Conservation (phyloP, 225 moss, liverwort and hornwort genomes). For the Neckera pumila region DNA sequence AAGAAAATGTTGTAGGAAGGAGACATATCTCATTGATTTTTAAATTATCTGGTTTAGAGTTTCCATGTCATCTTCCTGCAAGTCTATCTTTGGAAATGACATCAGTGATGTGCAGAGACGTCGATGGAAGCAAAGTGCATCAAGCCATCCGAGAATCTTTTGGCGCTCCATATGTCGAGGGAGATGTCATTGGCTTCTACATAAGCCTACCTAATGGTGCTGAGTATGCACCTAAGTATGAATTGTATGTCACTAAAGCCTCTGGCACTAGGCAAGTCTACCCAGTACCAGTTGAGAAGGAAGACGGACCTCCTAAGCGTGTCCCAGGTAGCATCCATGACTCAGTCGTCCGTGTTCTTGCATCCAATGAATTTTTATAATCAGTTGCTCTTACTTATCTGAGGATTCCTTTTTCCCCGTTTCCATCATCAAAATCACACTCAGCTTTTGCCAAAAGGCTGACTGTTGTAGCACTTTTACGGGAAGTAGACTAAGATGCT, state of each 20-base stretch:
- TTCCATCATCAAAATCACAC: not conserved
- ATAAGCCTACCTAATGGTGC: constrained; percentile 77
- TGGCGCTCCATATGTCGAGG: constrained; percentile 56
- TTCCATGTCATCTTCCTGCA: not conserved
- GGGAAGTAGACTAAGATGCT: not conserved
- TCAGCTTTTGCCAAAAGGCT: not conserved
- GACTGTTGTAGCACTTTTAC: not conserved
- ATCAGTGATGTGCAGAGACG: constrained; percentile 39
- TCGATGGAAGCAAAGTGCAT: constrained; percentile 94
- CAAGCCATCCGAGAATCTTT: constrained; percentile 68
- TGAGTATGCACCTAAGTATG: constrained; percentile 51
- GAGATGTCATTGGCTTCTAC: constrained; percentile 91
- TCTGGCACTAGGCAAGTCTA: constrained; percentile 24
- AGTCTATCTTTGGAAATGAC: constrained; percentile 1
- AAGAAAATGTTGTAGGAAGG: not conserved
- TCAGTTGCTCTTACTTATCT: not conserved
- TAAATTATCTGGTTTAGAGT: not conserved
- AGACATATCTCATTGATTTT: not conserved
- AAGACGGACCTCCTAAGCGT: constrained; percentile 65
- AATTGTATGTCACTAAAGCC: constrained; percentile 31
- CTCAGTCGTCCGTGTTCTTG: not conserved
- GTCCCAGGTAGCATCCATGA: constrained; percentile 46
- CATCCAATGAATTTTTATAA: not conserved
- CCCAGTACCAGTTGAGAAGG: constrained; percentile 61
- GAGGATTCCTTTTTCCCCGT: not conserved